Evolutionary conservation across 1,284 basidiomycete species (phyloP).

Genomic region (Leccinum brunneo-olivaceum): DNA sequence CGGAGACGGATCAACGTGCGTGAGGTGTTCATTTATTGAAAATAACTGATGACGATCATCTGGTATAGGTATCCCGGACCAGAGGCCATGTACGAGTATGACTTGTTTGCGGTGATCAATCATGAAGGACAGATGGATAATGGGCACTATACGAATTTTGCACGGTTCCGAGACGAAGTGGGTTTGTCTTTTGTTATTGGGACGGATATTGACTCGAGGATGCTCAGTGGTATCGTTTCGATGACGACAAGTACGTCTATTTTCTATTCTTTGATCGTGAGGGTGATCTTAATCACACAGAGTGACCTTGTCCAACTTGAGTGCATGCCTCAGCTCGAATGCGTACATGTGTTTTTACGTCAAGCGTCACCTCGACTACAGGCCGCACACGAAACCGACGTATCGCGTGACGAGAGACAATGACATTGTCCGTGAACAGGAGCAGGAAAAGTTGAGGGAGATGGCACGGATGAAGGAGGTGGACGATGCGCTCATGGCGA

Average conservation of each 20-base stretch:
- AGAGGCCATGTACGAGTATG: slow-evolving; percentile 78
- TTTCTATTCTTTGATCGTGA: background rate
- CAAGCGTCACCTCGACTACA: slow-evolving; percentile 80
- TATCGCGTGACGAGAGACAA: slow-evolving; percentile 66
- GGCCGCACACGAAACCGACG: slow-evolving; percentile 57
- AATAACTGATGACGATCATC: too few relatives aligned
- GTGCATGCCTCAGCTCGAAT: slow-evolving; percentile 57
- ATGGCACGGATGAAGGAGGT: slow-evolving; percentile 52
- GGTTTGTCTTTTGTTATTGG: slow-evolving; percentile 18
- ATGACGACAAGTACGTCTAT: slow-evolving; percentile 76
- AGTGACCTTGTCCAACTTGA: slow-evolving; percentile 65
- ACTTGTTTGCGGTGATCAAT: slow-evolving; percentile 90
- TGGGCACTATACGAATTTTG: slow-evolving; percentile 88
- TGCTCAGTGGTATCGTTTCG: slow-evolving; percentile 85
- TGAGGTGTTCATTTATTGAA: background rate
- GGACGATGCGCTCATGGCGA: slow-evolving; percentile 54
- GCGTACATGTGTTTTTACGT: slow-evolving; percentile 94
- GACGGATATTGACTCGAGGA: slow-evolving; percentile 2
- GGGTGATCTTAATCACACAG: slow-evolving; percentile 31
- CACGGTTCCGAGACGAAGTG: slow-evolving; percentile 71
- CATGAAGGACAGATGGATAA: slow-evolving; percentile 94
- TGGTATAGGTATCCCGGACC: slow-evolving; percentile 45
- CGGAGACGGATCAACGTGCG: slow-evolving; percentile 33
- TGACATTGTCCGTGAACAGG: slow-evolving; percentile 58
- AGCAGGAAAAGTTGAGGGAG: slow-evolving; percentile 32